Conservation (phyloP, 2,329 filamentous ascomycete species). For the Sporothrix sp. region DNA sequence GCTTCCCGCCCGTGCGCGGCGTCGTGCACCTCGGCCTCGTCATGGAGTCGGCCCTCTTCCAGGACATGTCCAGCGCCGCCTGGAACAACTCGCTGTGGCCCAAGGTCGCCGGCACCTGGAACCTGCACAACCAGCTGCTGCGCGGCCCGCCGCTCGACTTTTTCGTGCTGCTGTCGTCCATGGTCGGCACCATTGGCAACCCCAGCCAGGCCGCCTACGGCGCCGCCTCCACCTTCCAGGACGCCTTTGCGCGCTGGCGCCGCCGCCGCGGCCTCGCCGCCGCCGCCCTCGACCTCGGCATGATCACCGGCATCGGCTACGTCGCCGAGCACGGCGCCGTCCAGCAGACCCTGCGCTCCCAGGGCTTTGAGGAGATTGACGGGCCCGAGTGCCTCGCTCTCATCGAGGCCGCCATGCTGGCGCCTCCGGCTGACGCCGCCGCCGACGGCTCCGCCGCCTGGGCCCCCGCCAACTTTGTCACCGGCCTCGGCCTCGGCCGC, state of each 20-base stretch:
- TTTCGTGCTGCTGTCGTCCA: slow-evolving; percentile 28
- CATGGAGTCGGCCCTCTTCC: slow-evolving; percentile 18
- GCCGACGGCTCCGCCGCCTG: background rate
- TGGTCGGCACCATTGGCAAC: slow-evolving; percentile 27
- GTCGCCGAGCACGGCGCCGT: slow-evolving; percentile 19
- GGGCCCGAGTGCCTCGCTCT: slow-evolving; percentile 18
- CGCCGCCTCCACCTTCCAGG: slow-evolving; percentile 32
- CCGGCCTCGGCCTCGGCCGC: slow-evolving; percentile 17
- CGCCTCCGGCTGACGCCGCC: background rate
- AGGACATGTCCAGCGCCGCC: slow-evolving; percentile 14
- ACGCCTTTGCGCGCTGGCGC: slow-evolving; percentile 30
- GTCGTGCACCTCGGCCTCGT: slow-evolving; percentile 16
- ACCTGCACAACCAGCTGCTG: slow-evolving; percentile 25
- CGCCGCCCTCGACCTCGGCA: slow-evolving; percentile 30
- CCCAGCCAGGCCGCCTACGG: slow-evolving; percentile 33
- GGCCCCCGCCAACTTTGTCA: slow-evolving; percentile 16
- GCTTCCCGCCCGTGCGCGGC: slow-evolving; percentile 16
- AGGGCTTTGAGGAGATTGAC: slow-evolving; percentile 18
- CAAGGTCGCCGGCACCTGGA: slow-evolving; percentile 32
- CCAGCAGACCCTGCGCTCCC: slow-evolving; percentile 16
- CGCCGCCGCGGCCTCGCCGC: slow-evolving; percentile 25
- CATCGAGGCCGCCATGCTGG: slow-evolving; percentile 17
- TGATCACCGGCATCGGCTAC: slow-evolving; percentile 26
- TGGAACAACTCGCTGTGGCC: slow-evolving; percentile 17
- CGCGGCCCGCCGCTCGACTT: slow-evolving; percentile 26